Evolutionary conservation across 345 rosid species (phyloP).

Genomic region (Garcia nutans): DNA sequence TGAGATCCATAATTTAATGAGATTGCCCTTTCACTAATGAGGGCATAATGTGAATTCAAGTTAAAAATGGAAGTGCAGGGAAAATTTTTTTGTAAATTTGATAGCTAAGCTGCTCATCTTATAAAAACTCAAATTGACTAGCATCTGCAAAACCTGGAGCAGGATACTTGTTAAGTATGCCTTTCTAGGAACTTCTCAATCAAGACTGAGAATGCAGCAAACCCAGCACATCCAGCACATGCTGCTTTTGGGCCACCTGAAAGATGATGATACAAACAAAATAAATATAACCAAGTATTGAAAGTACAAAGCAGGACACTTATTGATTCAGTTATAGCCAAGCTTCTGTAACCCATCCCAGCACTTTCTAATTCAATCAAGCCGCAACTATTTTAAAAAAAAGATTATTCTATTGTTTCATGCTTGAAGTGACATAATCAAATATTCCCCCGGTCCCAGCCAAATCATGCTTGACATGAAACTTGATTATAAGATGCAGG

Average conservation of each 20-base stretch:
- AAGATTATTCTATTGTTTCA: background rate
- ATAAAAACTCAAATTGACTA: background rate
- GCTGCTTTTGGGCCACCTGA: conserved; percentile 90
- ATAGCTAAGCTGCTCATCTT: background rate
- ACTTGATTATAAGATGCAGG: background rate
- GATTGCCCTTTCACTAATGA: background rate
- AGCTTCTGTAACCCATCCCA: background rate
- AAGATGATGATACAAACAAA: background rate
- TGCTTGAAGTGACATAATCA: background rate
- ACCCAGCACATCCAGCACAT: conserved; percentile 88
- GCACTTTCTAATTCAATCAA: background rate
- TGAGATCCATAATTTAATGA: background rate
- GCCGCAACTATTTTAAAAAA: no score
- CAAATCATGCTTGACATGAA: background rate
- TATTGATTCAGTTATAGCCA: background rate
- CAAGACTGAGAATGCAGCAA: conserved; percentile 89
- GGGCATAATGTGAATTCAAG: background rate
- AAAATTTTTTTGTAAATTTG: background rate
- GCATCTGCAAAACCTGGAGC: conserved; percentile 1
- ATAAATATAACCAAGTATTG: background rate
- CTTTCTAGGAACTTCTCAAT: conserved; percentile 92
- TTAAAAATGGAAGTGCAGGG: background rate
- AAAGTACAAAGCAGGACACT: background rate
- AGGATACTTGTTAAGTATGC: conserved; percentile 35
- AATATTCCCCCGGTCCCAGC: background rate